phyloP scores from a whole-genome alignment of 2,329 filamentous ascomycete genomes.

The Sclerotinia subarctica region DNA sequence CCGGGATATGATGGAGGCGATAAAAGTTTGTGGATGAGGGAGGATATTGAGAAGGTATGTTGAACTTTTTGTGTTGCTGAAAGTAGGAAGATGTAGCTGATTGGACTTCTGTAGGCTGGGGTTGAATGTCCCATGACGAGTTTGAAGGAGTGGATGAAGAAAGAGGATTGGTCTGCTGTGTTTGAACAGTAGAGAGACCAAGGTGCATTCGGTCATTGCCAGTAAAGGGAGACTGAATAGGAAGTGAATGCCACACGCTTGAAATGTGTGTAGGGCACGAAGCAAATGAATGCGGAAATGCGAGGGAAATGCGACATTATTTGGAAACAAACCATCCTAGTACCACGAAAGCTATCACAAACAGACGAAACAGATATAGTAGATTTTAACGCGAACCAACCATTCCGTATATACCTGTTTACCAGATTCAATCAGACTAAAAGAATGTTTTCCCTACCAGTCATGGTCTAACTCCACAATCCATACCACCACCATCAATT shows the following conservation, averaged over 20 bases:
- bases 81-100: not conserved
- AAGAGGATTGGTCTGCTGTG: slow-evolving; percentile 3
- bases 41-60: slow-evolving; percentile 24
- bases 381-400: no score
- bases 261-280: not conserved
- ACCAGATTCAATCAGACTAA: not conserved
- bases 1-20: slow-evolving; percentile 42
- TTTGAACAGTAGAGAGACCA: not conserved
- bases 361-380: not conserved
- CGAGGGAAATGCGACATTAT: no score
- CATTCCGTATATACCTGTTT: not conserved
- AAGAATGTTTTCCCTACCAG: not conserved
- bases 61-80: not conserved
- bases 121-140: slow-evolving; percentile 13
- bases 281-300: not conserved
- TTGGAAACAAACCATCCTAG: not conserved
- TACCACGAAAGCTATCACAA: not conserved
- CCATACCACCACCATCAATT: not conserved
- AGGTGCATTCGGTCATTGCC: not conserved
- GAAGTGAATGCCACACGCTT: no score
- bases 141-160: slow-evolving; percentile 1
- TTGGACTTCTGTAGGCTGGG: not conserved
- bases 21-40: slow-evolving; percentile 30
- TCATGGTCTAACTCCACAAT: not conserved
- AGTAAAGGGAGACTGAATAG: not conserved